Evolutionary conservation across 2,329 filamentous ascomycete species (phyloP).

Genomic region (Graphiopsis chlorocephala): DNA sequence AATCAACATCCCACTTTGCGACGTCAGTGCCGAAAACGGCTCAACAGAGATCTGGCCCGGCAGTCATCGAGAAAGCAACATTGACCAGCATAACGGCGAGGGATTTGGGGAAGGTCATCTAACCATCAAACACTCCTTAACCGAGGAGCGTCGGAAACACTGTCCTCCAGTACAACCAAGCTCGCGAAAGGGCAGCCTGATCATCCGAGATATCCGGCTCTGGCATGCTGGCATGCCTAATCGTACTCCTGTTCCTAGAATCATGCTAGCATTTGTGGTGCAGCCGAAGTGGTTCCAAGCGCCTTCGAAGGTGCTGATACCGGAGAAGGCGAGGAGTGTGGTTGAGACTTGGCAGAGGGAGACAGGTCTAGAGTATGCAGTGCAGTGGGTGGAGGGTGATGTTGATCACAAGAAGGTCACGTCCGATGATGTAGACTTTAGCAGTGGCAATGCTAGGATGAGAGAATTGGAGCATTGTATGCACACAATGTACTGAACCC

Average conservation of each 20-base stretch:
- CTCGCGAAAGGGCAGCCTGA: slow-evolving; percentile 54
- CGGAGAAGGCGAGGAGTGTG: slow-evolving; percentile 17
- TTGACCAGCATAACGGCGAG: slow-evolving; percentile 47
- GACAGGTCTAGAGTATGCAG: slow-evolving; percentile 21
- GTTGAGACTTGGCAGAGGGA: slow-evolving; percentile 21
- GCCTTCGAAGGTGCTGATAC: slow-evolving; percentile 22
- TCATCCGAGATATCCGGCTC: slow-evolving; percentile 58
- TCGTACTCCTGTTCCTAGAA: slow-evolving; percentile 37
- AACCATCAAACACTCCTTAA: slow-evolving; percentile 41
- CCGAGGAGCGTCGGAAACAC: slow-evolving; percentile 26
- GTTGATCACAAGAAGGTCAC: slow-evolving; percentile 24
- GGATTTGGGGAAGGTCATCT: slow-evolving; percentile 54
- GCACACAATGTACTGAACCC: neutral
- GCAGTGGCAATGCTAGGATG: slow-evolving; percentile 18
- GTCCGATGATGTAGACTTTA: slow-evolving; percentile 24
- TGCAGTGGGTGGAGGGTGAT: slow-evolving; percentile 23
- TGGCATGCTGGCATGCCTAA: slow-evolving; percentile 67
- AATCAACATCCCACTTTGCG: slow-evolving; percentile 53
- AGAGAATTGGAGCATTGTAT: slow-evolving; percentile 21
- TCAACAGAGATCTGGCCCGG: slow-evolving; percentile 61
- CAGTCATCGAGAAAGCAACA: slow-evolving; percentile 43
- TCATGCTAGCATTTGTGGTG: slow-evolving; percentile 42
- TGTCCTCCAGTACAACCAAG: slow-evolving; percentile 51
- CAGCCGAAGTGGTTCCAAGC: slow-evolving; percentile 48
- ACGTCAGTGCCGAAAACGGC: slow-evolving; percentile 53